Conservation (phyloP, 192 early-diverging fungal genomes). For the Coemansia javaensis region DNA sequence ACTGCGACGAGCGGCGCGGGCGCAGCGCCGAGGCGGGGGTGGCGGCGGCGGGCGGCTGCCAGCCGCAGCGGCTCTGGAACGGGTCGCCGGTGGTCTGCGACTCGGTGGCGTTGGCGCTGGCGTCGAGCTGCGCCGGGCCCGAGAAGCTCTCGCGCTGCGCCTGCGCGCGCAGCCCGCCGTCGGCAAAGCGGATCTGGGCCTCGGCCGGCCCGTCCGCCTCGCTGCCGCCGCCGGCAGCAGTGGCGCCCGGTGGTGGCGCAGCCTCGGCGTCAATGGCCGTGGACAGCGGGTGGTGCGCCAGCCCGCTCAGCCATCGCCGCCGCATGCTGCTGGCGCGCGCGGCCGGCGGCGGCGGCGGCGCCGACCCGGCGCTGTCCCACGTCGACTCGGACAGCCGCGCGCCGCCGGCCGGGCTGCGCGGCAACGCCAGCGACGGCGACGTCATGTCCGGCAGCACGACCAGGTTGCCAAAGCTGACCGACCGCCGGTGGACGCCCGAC, state of each 20-base stretch:
- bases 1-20: background rate
- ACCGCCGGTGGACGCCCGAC: slow-evolving; percentile 44
- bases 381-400: slow-evolving; percentile 28
- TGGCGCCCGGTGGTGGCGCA: background rate
- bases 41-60: slow-evolving; percentile 14
- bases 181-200: slow-evolving; percentile 6
- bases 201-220: no score
- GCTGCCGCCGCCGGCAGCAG: background rate
- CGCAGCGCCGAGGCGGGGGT: no score
- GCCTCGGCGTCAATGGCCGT: slow-evolving; percentile 16
- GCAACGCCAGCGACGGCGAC: slow-evolving; percentile 9
- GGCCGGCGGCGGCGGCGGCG: background rate
- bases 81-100: slow-evolving; percentile 31
- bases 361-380: slow-evolving; percentile 48
- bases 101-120: slow-evolving; percentile 30
- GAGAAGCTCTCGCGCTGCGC: slow-evolving; percentile 45
- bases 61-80: slow-evolving; percentile 22
- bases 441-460: slow-evolving; percentile 20
- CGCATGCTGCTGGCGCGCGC: slow-evolving; percentile 9
- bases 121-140: slow-evolving; percentile 38
- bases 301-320: slow-evolving; percentile 31
- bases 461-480: slow-evolving; percentile 47
- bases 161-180: slow-evolving; percentile 4
- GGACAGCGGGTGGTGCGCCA: slow-evolving; percentile 34
- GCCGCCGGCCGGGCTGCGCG: slow-evolving; percentile 1